Evolutionary conservation across 2,329 filamentous ascomycete species (phyloP).

Genomic region (Lecanicillium sp.): DNA sequence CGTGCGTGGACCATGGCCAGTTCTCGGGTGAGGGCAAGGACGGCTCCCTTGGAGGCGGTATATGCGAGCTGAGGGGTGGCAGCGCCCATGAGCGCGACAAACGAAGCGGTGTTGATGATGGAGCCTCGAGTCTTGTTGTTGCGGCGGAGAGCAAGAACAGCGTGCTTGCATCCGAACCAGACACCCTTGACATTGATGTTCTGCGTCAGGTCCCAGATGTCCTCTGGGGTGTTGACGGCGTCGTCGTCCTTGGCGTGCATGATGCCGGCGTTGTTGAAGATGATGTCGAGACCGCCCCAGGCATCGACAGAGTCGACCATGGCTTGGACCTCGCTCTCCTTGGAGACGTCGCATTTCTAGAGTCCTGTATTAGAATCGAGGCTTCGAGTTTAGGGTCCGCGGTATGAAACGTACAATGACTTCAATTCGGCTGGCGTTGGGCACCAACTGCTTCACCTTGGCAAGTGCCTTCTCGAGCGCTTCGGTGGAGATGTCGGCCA

Average conservation of each 20-base stretch:
- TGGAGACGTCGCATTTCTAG: conserved; percentile 65
- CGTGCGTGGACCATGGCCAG: conserved; percentile 86
- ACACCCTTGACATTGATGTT: conserved; percentile 96
- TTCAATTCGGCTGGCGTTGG: conserved; percentile 51
- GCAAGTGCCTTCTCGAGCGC: conserved; percentile 68
- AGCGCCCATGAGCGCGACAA: conserved; percentile 79
- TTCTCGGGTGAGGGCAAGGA: conserved; percentile 82
- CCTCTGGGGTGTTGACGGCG: conserved; percentile 76
- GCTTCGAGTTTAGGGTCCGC: background rate
- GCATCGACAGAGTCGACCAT: conserved; percentile 67
- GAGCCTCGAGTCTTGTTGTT: conserved; percentile 71
- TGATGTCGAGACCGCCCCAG: conserved; percentile 83
- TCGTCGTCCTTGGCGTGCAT: conserved; percentile 82
- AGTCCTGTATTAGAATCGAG: too few relatives aligned
- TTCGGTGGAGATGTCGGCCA: conserved; percentile 75
- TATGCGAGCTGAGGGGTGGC: conserved; percentile 88
- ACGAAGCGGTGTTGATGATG: conserved; percentile 87
- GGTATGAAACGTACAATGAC: conserved; percentile 33
- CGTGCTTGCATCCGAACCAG: conserved; percentile 94
- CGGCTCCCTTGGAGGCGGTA: conserved; percentile 88
- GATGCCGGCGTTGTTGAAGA: conserved; percentile 97
- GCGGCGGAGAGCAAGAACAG: conserved; percentile 70
- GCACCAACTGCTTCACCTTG: conserved; percentile 68
- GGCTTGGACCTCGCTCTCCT: conserved; percentile 68
- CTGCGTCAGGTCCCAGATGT: conserved; percentile 90